Evolutionary conservation across 768 basidiomycete species (phyloP), one percentile per base, ranked within the genome.

Genomic region (Lactarius psammicola): DNA sequence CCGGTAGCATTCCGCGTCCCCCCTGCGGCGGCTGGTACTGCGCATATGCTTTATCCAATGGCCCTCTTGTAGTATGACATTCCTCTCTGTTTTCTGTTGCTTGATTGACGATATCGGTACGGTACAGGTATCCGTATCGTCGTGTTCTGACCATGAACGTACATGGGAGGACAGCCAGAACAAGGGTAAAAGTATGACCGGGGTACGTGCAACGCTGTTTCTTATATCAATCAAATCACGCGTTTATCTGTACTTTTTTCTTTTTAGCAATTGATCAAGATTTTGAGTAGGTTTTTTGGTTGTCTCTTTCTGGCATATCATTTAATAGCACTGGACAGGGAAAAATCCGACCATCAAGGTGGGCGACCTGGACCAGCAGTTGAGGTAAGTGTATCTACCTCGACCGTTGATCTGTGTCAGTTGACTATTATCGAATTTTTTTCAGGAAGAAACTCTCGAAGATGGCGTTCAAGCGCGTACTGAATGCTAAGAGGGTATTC

Each of bases 101-200:
- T 60, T 26, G 5, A 30, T 15, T n/a, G 56, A 51, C 18, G n/a
- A 51, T 42, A 11, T 28, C 5, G 11, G 23, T 60, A 26, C 6
- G 20, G 28, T 59, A 26, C 13, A 67, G 68, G 67, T 69, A 7
- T 64, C 58, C 23, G 20, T 69, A 2, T 58, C 68, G n/a, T 34
- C 68, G 1, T 69, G 68, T 42, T 26, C 36, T 31, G 55, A 61
- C 34, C 13, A 59, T 13, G 57, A 69, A 36, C 11, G 26, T 2
- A 46, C 59, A 10, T 69, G 58, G 62, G 68, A 69, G 33, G 62
- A 67, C 34, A 56, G 49, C 7, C 40, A 53, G 34, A 46, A 30
- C n/a, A 60, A 46, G 38, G 68, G 65, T 9, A 58, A 34, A 15
- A 62, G 62, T 9, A 67, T 69, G 68, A 69, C 68, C 15, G 9